A percentile compares a stretch with the other conserved stretches of the same genome.
phyloP scores from a whole-genome alignment of 768 basidiomycete genomes.

The Hirschioporus abietinus region DNA sequence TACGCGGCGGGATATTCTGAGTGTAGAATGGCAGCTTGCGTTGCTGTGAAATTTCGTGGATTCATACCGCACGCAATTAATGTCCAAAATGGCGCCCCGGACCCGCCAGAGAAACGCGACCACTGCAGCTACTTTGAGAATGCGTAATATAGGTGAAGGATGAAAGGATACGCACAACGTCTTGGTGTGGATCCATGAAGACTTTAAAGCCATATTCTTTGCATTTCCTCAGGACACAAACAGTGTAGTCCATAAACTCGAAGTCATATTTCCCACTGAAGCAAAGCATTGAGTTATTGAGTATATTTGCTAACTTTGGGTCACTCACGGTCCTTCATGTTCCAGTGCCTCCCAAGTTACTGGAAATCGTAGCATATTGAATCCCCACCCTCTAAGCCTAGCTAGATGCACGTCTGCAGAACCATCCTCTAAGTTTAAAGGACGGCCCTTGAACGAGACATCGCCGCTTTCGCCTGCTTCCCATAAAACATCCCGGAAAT shows the following conservation, averaged over 20 bases:
- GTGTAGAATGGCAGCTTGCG: slow-evolving; percentile 82
- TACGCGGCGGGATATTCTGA: slow-evolving; percentile 74
- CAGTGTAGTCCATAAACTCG: slow-evolving; percentile 88
- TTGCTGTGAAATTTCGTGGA: slow-evolving; percentile 78
- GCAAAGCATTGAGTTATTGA: slow-evolving; percentile 4
- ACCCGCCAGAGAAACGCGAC: slow-evolving; percentile 93
- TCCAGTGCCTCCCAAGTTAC: slow-evolving; percentile 96
- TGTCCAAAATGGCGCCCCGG: slow-evolving; percentile 94
- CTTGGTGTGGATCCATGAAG: slow-evolving; percentile 96
- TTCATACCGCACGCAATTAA: slow-evolving; percentile 86
- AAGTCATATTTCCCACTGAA: slow-evolving; percentile 82
- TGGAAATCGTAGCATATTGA: slow-evolving; percentile 76
- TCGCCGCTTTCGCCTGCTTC: slow-evolving; percentile 65
- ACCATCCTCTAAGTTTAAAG: slow-evolving; percentile 80
- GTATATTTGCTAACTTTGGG: neutral
- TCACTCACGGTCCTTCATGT: slow-evolving; percentile 88
- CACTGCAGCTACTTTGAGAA: slow-evolving; percentile 48
- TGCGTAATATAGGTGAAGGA: neutral
- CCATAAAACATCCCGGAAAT: slow-evolving; percentile 76
- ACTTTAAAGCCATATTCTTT: slow-evolving; percentile 89
- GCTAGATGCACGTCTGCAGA: slow-evolving; percentile 81
- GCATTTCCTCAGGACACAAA: slow-evolving; percentile 83
- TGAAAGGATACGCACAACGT: slow-evolving; percentile 56
- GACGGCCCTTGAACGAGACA: slow-evolving; percentile 68
- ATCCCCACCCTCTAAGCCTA: slow-evolving; percentile 90